Evolutionary conservation across 768 basidiomycete genomes (phyloP).

Genomic region (Naganishia vishniacii): DNA sequence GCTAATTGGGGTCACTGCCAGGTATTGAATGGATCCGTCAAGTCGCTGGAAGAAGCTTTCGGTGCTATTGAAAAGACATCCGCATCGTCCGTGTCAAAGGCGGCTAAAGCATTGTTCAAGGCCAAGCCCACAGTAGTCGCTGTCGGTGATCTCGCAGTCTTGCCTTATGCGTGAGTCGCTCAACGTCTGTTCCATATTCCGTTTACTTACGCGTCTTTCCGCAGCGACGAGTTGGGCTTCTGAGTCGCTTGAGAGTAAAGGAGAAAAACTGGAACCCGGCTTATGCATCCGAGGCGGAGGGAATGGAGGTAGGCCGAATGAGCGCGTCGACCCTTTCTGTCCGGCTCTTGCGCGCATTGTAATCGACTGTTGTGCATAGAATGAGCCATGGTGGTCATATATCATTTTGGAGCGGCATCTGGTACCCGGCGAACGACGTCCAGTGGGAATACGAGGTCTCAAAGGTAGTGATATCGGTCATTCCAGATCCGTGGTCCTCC

Average conservation of each 20-base stretch:
- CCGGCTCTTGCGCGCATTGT: constrained; percentile 1
- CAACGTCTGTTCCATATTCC: neutral
- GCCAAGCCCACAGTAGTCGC: constrained; percentile 80
- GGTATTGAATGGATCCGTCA: constrained; percentile 52
- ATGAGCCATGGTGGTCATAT: too few relatives aligned
- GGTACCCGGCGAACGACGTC: too few relatives aligned
- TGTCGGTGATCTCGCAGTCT: constrained; percentile 66
- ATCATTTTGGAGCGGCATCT: too few relatives aligned
- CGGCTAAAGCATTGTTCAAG: constrained; percentile 62
- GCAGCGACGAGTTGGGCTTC: constrained; percentile 44
- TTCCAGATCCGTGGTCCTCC: too few relatives aligned
- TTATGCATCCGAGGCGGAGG: neutral
- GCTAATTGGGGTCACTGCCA: constrained; percentile 7
- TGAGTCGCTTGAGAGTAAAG: constrained; percentile 26
- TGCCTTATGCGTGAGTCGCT: constrained; percentile 61
- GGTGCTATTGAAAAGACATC: constrained; percentile 66
- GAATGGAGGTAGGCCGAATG: too few relatives aligned
- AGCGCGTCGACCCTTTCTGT: too few relatives aligned
- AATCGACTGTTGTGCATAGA: constrained; percentile 18
- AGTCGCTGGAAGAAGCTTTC: constrained; percentile 61
- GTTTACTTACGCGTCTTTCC: neutral
- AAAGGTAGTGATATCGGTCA: too few relatives aligned
- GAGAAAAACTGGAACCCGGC: neutral
- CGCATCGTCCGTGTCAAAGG: constrained; percentile 63
- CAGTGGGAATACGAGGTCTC: too few relatives aligned